Evolutionary conservation across 306 rosid species (phyloP), one percentile per base, ranked within the genome.

Genomic region (Citrullus mucosospermus): DNA sequence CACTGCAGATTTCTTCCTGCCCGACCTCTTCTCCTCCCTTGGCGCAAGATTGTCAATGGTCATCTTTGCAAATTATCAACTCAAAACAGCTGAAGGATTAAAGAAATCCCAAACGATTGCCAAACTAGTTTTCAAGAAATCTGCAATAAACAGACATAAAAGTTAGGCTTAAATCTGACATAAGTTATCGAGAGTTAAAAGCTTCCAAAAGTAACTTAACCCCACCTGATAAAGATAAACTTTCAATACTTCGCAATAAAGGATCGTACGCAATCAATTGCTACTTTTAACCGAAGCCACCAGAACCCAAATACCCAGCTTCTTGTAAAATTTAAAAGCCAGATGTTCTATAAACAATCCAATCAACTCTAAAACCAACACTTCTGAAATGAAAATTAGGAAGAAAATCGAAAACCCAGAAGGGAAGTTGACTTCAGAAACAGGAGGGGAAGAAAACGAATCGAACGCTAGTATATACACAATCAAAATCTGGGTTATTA

Each of bases 21-120:
- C 51, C 8, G 80, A 65, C 63, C n/a, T 80, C 83, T 63, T 73
- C 80, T 78, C 74, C 76, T 20, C 56, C 62, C 41, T 63, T 12
- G 75, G 53, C 0, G 62, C 66, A 17, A 56, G n/a, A 43, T 76
- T 15, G 34, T 8, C 66, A 25, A 44, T 54, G 10, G 46, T 65
- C 85, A 81, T 80, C 62, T 41, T 66, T 22, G 7, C 54, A 55
- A 25, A 56, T 32, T 38, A 41, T 14, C 78, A 16, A 75, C 6
- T 38, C 77, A 72, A 72, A 28, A 65, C 8, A 55, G 38, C 76
- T 43, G 53, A 46, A 70, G 50, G 57, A 34, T 50, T 16, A 15
- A 50, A 50, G 43, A 72, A 50, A 72, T 8, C 43, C 20, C 56
- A 72, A 22, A 71, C 13, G 18, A 48, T 39, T 20, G 1, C 51